Conservation (phyloP, 176 grass and related monocot species). For the Bonia amplexicaulis region DNA sequence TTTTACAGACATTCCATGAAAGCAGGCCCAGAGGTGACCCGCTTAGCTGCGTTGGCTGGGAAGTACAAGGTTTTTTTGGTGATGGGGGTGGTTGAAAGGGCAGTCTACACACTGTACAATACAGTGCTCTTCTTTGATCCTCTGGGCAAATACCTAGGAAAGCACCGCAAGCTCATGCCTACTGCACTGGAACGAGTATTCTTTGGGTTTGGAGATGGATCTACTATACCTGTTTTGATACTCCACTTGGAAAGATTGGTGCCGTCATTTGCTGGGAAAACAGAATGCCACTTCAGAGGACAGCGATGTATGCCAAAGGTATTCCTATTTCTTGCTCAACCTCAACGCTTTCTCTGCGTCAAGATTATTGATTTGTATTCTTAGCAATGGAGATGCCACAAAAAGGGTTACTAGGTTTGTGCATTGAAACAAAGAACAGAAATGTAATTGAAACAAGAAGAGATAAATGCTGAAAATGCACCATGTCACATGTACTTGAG, state of each 20-base stretch:
- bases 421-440: not conserved
- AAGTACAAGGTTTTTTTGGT: slow-evolving; percentile 84
- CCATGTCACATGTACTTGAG: not conserved
- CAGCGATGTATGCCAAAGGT: slow-evolving; percentile 93
- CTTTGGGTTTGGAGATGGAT: slow-evolving; percentile 94
- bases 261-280: slow-evolving; percentile 89
- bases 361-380: not conserved
- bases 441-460: not conserved
- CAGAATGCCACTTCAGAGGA: slow-evolving; percentile 85
- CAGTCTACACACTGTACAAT: slow-evolving; percentile 77
- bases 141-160: slow-evolving; percentile 71
- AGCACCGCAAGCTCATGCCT: slow-evolving; percentile 90
- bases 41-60: slow-evolving; percentile 73
- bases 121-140: slow-evolving; percentile 75
- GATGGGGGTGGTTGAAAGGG: slow-evolving; percentile 88
- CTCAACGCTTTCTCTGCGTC: not conserved
- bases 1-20: slow-evolving; percentile 1
- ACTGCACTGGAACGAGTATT: slow-evolving; percentile 73
- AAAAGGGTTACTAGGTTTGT: not conserved
- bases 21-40: slow-evolving; percentile 72
- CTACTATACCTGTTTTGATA: slow-evolving; percentile 91
- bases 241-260: slow-evolving; percentile 78
- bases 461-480: slow-evolving; percentile 13
- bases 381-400: not conserved
- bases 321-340: slow-evolving; percentile 13